These are phyloP conservation scores for Oemleria cerasiformis DNA, from an alignment of 306 rosid species.

Conservation along the genomic window DNA sequence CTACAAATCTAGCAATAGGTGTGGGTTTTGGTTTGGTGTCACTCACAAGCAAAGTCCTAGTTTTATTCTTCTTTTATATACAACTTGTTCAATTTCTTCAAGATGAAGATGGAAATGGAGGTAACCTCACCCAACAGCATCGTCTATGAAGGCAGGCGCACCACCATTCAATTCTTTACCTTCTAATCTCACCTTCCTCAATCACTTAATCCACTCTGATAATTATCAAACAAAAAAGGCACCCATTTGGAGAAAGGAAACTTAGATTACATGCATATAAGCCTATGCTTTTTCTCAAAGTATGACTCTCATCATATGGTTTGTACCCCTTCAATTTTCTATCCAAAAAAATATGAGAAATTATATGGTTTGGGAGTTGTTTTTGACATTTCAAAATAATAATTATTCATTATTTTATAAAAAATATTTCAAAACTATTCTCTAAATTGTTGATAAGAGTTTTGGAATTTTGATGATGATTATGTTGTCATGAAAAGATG, in stretches of 20 bases:
- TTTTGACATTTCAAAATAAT: no score
- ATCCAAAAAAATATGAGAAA: no score
- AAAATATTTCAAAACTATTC: no score
- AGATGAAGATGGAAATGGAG: slow-evolving; percentile 6
- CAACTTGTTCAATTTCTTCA: background rate
- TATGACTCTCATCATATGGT: no score
- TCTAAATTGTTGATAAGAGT: no score
- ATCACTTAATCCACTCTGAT: background rate
- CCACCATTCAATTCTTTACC: background rate
- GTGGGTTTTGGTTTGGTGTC: background rate
- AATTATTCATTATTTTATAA: no score
- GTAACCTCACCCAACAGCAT: slow-evolving; percentile 17
- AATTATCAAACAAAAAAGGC: background rate
- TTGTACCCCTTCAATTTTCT: no score
- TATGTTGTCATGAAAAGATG: background rate
- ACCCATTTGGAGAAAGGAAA: background rate
- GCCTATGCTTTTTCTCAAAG: no score
- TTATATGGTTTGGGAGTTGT: no score
- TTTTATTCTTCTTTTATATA: background rate
- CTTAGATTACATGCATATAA: no score
- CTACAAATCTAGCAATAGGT: background rate
- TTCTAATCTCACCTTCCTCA: slow-evolving; percentile 10
- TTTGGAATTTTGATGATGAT: background rate
- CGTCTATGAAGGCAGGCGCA: background rate
- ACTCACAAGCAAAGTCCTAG: slow-evolving; percentile 1